Evolutionary conservation across 148 eudicot species (phyloP).

Genomic region (Agrostemma githago): DNA sequence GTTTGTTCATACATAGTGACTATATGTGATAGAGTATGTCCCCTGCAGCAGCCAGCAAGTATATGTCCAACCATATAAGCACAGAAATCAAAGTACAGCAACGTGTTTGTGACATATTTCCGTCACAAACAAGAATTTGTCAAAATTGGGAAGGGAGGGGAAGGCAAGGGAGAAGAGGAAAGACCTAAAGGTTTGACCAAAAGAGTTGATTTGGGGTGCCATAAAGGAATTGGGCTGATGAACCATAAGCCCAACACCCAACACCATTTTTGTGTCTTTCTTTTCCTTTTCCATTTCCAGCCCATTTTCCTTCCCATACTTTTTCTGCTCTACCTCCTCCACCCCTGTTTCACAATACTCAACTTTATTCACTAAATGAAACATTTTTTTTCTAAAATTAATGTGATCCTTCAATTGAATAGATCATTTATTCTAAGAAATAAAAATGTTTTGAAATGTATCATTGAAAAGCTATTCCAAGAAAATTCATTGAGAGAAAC

Average conservation of each 20-base stretch:
- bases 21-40: too few relatives aligned
- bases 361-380: background rate
- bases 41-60: too few relatives aligned
- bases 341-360: constrained; percentile 21
- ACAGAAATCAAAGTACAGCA: too few relatives aligned
- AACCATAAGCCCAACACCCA: constrained; percentile 55
- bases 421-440: background rate
- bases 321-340: constrained; percentile 27
- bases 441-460: too few relatives aligned
- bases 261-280: constrained; percentile 33
- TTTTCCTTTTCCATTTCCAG: constrained; percentile 23
- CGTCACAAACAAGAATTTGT: too few relatives aligned
- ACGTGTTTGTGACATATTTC: background rate
- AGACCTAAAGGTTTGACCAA: constrained; percentile 76
- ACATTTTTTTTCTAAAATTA: background rate
- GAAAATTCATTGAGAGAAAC: too few relatives aligned
- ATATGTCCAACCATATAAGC: too few relatives aligned
- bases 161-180: too few relatives aligned
- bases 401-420: too few relatives aligned
- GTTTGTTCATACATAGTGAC: too few relatives aligned
- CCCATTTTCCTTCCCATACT: constrained; percentile 22
- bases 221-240: constrained; percentile 28
- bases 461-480: too few relatives aligned
- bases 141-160: background rate
- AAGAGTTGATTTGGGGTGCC: constrained; percentile 52